Base-by-base conservation (phyloP, 2,329 filamentous ascomycete species). In the Pestalotiopsis sp. region DNA sequence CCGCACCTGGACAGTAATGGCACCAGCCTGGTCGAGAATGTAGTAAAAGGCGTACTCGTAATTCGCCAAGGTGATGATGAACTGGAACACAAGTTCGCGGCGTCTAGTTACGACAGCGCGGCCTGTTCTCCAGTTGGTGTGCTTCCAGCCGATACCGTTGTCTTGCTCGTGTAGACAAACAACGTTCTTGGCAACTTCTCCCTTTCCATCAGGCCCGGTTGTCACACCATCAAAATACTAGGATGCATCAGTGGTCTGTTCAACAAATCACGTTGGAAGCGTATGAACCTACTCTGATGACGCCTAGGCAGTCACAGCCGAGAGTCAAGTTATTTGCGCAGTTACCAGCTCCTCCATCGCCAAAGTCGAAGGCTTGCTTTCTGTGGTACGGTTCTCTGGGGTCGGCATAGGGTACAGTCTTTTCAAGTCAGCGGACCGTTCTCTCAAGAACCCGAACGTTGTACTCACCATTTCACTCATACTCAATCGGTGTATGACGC, bases 331-430 rank as follows among this genome's bases (percentile, higher is more conserved):
- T 92, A 77, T 93, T 93, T 17, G 90, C 88, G 62, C 85, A 88
- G 63, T 88, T 85, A 1, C 91, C 91, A 27, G 89, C 87, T 4
- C 91, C 91, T 11, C 86, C 89, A 69, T 93, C 90, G 7, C 91
- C 91, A 69, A 93, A 87, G 72, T 93, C 91, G 73, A 93, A 93
- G 0, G 91, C 91, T 66, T 90, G 88, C 76, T 93, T 93, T 57
- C 90, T 85, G 65, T 91, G 89, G 75, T 88, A 92, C 0, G 90
- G 91, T 0, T 84, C 80, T 1, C 91, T 85, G 0, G 88, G 88
- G 72, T 93, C 91, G 3, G 83, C 90, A 71, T 93, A 93, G 0
- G 90, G 90, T 0, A 92, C 89, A 1, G 87, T 87, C 59, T 62
- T 12, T 13, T 6, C 7, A n/a, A 14, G 59, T 59, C 23, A 62